phyloP scores from a whole-genome alignment of 2,329 filamentous ascomycete genomes.

The Neonectria coccinea region DNA sequence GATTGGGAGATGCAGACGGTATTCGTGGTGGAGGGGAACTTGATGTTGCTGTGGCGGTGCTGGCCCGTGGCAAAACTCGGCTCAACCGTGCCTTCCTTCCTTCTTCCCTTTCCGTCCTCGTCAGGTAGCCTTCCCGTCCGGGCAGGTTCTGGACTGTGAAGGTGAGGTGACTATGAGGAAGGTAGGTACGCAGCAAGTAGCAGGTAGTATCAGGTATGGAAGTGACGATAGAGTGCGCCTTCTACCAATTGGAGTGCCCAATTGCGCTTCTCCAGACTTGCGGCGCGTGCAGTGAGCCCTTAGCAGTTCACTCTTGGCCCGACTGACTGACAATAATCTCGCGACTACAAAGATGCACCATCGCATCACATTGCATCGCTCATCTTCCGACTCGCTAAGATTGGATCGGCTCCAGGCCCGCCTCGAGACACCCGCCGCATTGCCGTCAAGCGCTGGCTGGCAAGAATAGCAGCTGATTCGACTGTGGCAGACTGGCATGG shows the following conservation, averaged over 20 bases:
- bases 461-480: conserved; percentile 37
- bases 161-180: neutral
- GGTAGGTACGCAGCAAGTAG: neutral
- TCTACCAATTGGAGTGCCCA: conserved; percentile 16
- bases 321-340: conserved; percentile 23
- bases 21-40: conserved; percentile 23
- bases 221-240: conserved; percentile 17
- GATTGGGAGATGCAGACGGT: conserved; percentile 19
- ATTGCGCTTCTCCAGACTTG: neutral
- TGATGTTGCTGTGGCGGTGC: conserved; percentile 20
- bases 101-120: neutral
- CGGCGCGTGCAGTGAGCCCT: neutral
- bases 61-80: conserved; percentile 17
- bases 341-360: conserved; percentile 35
- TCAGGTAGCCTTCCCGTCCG: conserved; percentile 3
- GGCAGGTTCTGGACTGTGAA: neutral
- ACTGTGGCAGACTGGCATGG: conserved; percentile 30
- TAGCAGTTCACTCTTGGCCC: conserved; percentile 3
- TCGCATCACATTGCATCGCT: conserved; percentile 45
- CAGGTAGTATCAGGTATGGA: conserved; percentile 1
- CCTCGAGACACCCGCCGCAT: conserved; percentile 40
- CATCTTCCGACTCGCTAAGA: conserved; percentile 37
- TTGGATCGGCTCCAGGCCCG: conserved; percentile 39
- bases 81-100: conserved; percentile 25
- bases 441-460: conserved; percentile 37